phyloP scores from a whole-genome alignment of 1,139 yeast species.

The Lodderomyces metapsilosis region DNA sequence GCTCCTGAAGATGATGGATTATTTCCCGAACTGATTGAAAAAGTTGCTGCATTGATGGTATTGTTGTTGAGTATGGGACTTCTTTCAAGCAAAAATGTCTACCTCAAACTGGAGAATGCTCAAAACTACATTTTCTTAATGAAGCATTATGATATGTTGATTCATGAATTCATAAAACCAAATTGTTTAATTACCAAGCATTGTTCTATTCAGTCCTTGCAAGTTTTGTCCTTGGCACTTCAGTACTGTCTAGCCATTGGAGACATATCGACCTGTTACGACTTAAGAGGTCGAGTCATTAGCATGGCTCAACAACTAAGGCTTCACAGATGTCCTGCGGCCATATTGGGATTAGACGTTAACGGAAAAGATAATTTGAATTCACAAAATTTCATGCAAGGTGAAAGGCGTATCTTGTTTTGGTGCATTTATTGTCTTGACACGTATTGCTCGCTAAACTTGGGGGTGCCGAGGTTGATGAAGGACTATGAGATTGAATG shows the following conservation, averaged over 20 bases:
- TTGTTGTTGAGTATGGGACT: conserved; percentile 60
- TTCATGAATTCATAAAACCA: conserved; percentile 54
- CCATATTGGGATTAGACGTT: conserved; percentile 53
- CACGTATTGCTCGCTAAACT: conserved; percentile 66
- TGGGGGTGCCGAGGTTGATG: conserved; percentile 80
- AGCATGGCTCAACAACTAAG: conserved; percentile 87
- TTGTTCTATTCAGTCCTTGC: conserved; percentile 70
- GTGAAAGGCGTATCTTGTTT: conserved; percentile 75
- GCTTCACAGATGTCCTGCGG: conserved; percentile 84
- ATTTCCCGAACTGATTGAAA: conserved; percentile 41
- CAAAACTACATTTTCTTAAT: conserved; percentile 26
- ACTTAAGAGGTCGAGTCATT: conserved; percentile 69
- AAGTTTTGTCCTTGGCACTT: conserved; percentile 64
- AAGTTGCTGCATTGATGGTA: conserved; percentile 60
- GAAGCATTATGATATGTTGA: conserved; percentile 49
- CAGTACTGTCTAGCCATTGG: conserved; percentile 75
- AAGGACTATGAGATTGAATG: conserved; percentile 85
- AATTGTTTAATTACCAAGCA: conserved; percentile 49
- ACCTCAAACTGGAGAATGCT: conserved; percentile 17
- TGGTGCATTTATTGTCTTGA: conserved; percentile 86
- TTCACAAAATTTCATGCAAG: conserved; percentile 59
- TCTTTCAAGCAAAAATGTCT: conserved; percentile 35
- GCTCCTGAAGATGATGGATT: conserved; percentile 11
- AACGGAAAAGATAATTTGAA: conserved; percentile 55
- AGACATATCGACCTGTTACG: conserved; percentile 71